Evolutionary conservation across 805 yeast species (phyloP).

Genomic region (Cephaloascus fragrans): DNA sequence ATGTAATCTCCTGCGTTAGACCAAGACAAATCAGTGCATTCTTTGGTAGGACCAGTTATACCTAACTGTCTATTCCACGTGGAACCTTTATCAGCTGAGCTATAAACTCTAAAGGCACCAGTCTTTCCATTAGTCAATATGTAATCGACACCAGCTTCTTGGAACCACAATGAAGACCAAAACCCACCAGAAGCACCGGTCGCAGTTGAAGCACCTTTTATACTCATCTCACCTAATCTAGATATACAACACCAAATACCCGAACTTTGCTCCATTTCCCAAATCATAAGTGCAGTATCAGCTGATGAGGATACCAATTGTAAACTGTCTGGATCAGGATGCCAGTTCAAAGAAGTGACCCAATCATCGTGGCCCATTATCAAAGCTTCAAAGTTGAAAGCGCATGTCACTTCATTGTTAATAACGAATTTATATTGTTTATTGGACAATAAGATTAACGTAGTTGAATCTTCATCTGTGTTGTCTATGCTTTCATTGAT

Average conservation of each 20-base stretch:
- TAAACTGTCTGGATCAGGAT: conserved; percentile 37
- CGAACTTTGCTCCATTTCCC: conserved; percentile 81
- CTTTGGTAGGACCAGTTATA: conserved; percentile 66
- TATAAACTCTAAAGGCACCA: conserved; percentile 86
- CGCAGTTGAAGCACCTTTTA: conserved; percentile 96
- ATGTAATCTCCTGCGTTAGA: conserved; percentile 54
- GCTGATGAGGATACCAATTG: conserved; percentile 79
- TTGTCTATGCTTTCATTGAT: conserved; percentile 46
- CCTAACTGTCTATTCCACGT: conserved; percentile 41
- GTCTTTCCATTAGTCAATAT: conserved; percentile 83
- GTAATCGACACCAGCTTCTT: conserved; percentile 24
- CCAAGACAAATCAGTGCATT: conserved; percentile 77
- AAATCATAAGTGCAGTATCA: conserved; percentile 85
- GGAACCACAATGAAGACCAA: conserved; percentile 63
- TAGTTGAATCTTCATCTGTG: conserved; percentile 42
- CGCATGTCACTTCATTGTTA: conserved; percentile 25
- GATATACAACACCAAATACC: conserved; percentile 84
- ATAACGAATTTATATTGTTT: conserved; percentile 57
- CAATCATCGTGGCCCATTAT: conserved; percentile 98
- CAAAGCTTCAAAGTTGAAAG: conserved; percentile 80
- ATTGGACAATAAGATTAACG: conserved; percentile 51
- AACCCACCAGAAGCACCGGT: conserved; percentile 83
- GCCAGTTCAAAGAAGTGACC: conserved; percentile 84
- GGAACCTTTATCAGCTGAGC: conserved; percentile 16
- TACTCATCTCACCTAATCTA: conserved; percentile 84